These are phyloP conservation scores for Acanthamoeba castellanii DNA, from an alignment of 208 protist species.

Conservation along the genomic window DNA sequence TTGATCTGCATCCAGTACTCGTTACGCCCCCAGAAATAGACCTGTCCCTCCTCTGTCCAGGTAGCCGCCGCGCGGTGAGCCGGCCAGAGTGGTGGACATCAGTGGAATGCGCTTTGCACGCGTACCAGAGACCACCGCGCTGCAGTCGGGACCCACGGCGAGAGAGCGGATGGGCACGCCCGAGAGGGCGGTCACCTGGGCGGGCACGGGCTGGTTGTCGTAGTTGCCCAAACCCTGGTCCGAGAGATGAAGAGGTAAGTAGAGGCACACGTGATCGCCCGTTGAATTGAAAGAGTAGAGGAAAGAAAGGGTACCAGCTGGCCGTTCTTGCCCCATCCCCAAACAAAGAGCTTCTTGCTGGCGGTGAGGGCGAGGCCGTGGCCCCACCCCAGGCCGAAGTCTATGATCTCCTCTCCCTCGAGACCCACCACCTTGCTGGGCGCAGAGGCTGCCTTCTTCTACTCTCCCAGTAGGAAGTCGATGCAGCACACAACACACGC, in stretches of 20 bases:
- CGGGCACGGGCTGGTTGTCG: slow-evolving; percentile 2
- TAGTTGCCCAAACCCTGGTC: slow-evolving; percentile 37
- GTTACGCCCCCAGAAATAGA: slow-evolving; percentile 49
- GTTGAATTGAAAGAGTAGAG: not conserved
- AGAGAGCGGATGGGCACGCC: not conserved
- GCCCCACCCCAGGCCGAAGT: slow-evolving; percentile 36
- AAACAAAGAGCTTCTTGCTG: not conserved
- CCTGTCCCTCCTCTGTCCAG: slow-evolving; percentile 30
- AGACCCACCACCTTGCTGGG: slow-evolving; percentile 1
- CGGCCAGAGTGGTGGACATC: not conserved
- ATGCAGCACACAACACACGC: too few relatives aligned
- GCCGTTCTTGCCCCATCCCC: slow-evolving; percentile 37
- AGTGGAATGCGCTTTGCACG: too few relatives aligned
- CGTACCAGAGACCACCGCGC: slow-evolving; percentile 16
- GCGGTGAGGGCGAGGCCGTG: slow-evolving; percentile 44
- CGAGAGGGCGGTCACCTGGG: not conserved
- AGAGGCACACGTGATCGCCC: not conserved
- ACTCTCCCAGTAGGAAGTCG: too few relatives aligned
- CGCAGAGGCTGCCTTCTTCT: not conserved
- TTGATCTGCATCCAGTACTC: slow-evolving; percentile 65
- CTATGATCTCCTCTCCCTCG: not conserved
- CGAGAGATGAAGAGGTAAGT: not conserved
- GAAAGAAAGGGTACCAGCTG: not conserved
- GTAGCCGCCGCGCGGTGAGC: not conserved
- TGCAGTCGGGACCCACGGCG: slow-evolving; percentile 33